These are phyloP conservation scores for Falciphora oryzae DNA, from an alignment of 2,329 filamentous ascomycete genomes.

Conservation along the genomic window DNA sequence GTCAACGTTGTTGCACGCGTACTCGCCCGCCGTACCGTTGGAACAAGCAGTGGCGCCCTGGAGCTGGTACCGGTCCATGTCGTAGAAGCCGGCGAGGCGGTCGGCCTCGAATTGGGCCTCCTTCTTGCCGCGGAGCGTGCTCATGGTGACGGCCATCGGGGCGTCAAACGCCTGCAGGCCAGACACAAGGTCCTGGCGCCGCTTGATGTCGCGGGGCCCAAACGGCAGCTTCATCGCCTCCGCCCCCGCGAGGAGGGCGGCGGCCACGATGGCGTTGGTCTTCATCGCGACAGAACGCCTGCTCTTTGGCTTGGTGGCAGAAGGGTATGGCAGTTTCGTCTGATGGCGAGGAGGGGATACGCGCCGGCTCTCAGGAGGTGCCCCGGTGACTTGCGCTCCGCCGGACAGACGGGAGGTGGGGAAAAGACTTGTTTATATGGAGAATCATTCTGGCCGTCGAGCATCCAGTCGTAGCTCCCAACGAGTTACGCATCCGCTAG, in stretches of 20 bases:
- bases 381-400: background rate
- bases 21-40: constrained; percentile 7
- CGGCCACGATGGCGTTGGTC: background rate
- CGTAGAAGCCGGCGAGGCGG: background rate
- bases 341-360: no score
- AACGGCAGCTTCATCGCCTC: background rate
- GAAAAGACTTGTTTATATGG: background rate
- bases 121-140: constrained; percentile 1
- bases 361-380: background rate
- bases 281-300: background rate
- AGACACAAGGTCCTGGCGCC: background rate
- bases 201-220: background rate
- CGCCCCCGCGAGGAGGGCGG: background rate
- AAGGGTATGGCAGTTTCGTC: background rate
- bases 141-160: constrained; percentile 2
- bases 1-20: constrained; percentile 9
- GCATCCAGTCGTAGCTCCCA: no score
- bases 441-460: background rate
- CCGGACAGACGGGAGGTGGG: background rate
- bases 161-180: background rate
- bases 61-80: constrained; percentile 2
- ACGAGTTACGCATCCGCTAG: no score
- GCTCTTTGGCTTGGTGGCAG: background rate
- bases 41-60: constrained; percentile 3
- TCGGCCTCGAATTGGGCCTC: background rate